Percentiles rank a stretch among this genome's conserved stretches.
Conservation (phyloP, 192 early-diverging fungal genomes). For the Entomortierella lignicola region DNA sequence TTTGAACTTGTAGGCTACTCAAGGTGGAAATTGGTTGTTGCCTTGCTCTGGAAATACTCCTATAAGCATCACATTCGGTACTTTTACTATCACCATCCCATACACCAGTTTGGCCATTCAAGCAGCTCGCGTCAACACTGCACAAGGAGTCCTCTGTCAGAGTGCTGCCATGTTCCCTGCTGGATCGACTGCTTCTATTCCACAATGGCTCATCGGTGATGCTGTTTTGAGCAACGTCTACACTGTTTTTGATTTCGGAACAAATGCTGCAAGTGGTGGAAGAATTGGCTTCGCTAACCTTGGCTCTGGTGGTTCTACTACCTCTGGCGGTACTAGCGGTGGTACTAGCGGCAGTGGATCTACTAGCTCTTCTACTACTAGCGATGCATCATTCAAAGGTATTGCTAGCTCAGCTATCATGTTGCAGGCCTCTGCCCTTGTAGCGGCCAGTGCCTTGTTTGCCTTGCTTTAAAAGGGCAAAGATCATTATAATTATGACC, state of each 20-base stretch:
- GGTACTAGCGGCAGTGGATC: background rate
- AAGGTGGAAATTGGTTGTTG: slow-evolving; percentile 42
- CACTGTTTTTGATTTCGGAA: slow-evolving; percentile 61
- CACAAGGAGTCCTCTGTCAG: slow-evolving; percentile 20
- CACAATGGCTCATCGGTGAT: slow-evolving; percentile 62
- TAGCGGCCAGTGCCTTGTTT: background rate
- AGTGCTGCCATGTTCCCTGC: slow-evolving; percentile 47
- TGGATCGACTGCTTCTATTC: slow-evolving; percentile 8
- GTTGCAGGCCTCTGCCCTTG: background rate
- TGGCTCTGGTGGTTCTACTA: background rate
- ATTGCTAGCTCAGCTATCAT: background rate
- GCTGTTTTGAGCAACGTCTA: slow-evolving; percentile 61
- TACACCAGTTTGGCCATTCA: slow-evolving; percentile 50
- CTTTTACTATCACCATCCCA: slow-evolving; percentile 18
- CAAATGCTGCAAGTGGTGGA: slow-evolving; percentile 31
- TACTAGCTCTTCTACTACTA: background rate
- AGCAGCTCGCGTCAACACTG: slow-evolving; percentile 6
- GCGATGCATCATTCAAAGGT: background rate
- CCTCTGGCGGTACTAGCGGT: background rate
- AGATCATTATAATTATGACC: no score
- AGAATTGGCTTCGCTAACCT: slow-evolving; percentile 57
- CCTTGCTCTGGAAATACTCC: slow-evolving; percentile 44
- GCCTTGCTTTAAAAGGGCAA: background rate
- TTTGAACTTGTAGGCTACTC: slow-evolving; percentile 1
- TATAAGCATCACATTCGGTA: slow-evolving; percentile 41